Evolutionary conservation across 768 basidiomycete genomes (phyloP), one percentile per base, ranked within the genome.

Genomic region (Boletus pseudo-olivaceus): DNA sequence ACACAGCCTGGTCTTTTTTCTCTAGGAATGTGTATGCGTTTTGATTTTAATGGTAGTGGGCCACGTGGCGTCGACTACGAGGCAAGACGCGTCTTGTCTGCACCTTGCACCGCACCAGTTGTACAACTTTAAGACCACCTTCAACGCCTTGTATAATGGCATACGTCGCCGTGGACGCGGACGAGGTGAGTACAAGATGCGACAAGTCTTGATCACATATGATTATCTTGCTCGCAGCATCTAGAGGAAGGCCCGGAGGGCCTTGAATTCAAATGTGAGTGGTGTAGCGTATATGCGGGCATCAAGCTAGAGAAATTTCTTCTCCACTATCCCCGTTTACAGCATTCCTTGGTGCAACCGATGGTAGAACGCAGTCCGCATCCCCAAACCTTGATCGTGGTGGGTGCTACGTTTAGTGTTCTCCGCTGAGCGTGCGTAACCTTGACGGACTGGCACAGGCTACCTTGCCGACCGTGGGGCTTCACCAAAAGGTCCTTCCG

Each of bases 221-320:
- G 27, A 43, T 44, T 12, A 47, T 52, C 57, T 26, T 51, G 19
- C 26, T 39, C 29, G 47, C 30, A 86, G 79, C 77, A 74, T 43
- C 60, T 87, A 42, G 84, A 87, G 62, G 85, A 86, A 69, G 85
- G 84, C 1, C 81, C 81, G 12, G 83, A 85, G 56, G 81, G 82
- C 38, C 78, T 89, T 20, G 82, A 88, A 62, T 89, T 88, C 68
- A 87, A 86, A 75, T 86, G 86, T 83, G 67, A 57, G 74, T 63
- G 26, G 27, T 35, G 49, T 47, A 40, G 30, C 35, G 8, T 50
- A 29, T 4, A 20, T 47, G 15, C 19, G 15, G 20, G 1, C 26
- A n/a, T 46, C 32, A 35, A 49, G 47, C 45, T 29, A 34, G 38
- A 39, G 44, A 23, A 14, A 30, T 44, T 2, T 35, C 20, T 49